phyloP scores from a whole-genome alignment of 768 basidiomycete species.

The Imleria badia region DNA sequence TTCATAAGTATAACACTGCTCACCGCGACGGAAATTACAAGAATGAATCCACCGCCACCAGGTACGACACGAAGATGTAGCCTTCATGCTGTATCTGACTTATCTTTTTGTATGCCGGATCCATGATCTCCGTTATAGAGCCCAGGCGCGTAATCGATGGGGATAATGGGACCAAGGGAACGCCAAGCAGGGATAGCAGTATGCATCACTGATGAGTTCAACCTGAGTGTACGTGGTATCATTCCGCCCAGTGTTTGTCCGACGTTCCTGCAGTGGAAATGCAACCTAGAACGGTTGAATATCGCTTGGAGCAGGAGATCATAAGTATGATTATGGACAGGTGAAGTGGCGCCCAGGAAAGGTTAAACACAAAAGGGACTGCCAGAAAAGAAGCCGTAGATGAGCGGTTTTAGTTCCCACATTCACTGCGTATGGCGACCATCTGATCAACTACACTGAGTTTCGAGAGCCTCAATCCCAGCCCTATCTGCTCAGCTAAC shows the following conservation, averaged over 20 bases:
- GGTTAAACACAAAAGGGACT: no score
- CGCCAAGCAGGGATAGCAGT: background rate
- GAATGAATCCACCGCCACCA: conserved; percentile 1
- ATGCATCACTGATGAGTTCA: background rate
- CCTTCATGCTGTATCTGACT: no score
- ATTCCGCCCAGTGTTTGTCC: background rate
- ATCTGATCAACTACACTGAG: no score
- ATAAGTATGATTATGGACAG: background rate
- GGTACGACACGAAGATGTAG: background rate
- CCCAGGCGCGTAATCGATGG: background rate
- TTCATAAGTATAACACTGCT: background rate
- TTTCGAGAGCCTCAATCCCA: no score
- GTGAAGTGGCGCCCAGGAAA: background rate
- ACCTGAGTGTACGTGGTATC: background rate
- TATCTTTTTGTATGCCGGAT: background rate
- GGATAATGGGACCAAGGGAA: background rate
- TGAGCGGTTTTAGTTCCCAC: no score
- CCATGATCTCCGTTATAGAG: background rate
- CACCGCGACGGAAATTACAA: background rate
- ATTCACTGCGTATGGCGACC: no score
- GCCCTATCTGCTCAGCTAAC: no score
- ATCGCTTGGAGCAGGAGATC: no score
- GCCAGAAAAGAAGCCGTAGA: no score
- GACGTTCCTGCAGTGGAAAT: background rate
- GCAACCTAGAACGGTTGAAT: background rate